Evolutionary conservation across 2,329 filamentous ascomycete genomes (phyloP).

Genomic region (Talaromyces sp.): DNA sequence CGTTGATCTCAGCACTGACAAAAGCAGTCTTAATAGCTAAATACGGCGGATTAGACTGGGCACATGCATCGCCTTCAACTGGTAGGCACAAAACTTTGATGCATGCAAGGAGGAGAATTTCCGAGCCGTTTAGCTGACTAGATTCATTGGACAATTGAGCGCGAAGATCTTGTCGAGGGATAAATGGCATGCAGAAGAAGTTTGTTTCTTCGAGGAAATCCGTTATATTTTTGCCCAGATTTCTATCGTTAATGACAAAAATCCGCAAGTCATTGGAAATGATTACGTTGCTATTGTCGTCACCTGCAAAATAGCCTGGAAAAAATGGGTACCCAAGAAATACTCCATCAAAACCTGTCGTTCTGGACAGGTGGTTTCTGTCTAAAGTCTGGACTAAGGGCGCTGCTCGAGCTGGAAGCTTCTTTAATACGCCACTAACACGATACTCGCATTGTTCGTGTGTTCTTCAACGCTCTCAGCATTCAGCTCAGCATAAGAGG

Average conservation of each 20-base stretch:
- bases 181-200: constrained; percentile 12
- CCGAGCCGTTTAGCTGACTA: constrained; percentile 2
- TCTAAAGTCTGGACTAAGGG: background rate
- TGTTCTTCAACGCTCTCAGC: background rate
- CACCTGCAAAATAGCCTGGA: background rate
- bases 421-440: background rate
- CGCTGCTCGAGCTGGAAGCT: background rate
- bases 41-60: constrained; percentile 4
- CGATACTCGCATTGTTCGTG: background rate
- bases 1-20: constrained; percentile 31
- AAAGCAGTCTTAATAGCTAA: constrained; percentile 10
- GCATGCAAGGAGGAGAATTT: constrained; percentile 13
- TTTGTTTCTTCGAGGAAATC: constrained; percentile 9
- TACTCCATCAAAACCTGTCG: constrained; percentile 1
- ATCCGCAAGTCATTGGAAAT: background rate
- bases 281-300: background rate
- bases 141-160: background rate
- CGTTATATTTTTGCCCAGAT: background rate
- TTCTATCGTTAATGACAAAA: background rate
- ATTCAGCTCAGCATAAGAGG: background rate
- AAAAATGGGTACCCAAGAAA: constrained; percentile 11
- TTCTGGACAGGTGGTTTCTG: background rate
- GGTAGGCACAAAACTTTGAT: constrained; percentile 7
- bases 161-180: constrained; percentile 7
- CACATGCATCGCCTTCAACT: background rate